Evolutionary conservation across 352 stramenopile species (phyloP).

Genomic region (Albugo laibachii): DNA sequence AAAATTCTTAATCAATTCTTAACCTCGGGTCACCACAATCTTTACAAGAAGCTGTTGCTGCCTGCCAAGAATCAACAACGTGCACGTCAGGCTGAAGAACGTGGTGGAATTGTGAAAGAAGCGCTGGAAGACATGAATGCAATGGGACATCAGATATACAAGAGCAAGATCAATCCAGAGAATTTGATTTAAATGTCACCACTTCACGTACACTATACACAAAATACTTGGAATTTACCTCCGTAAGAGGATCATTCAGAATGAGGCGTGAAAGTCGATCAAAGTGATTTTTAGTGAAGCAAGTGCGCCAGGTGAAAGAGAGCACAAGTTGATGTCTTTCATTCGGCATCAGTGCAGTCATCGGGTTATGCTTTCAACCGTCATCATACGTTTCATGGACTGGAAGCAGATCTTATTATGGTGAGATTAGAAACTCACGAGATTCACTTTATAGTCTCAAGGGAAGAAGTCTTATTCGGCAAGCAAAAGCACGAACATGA

Average conservation of each 20-base stretch:
- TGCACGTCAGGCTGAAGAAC: slow-evolving; percentile 89
- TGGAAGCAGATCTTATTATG: slow-evolving; percentile 99
- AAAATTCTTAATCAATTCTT: too few relatives aligned
- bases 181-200: slow-evolving; percentile 99
- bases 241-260: slow-evolving; percentile 83
- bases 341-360: slow-evolving; percentile 88
- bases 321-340: slow-evolving; percentile 99
- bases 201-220: slow-evolving; percentile 98
- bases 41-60: too few relatives aligned
- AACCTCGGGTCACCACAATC: too few relatives aligned
- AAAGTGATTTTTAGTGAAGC: slow-evolving; percentile 94
- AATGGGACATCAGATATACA: slow-evolving; percentile 68
- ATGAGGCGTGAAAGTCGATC: slow-evolving; percentile 86
- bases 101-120: slow-evolving; percentile 82
- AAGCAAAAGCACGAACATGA: too few relatives aligned
- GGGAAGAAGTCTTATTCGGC: too few relatives aligned
- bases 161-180: slow-evolving; percentile 52
- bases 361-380: slow-evolving; percentile 94
- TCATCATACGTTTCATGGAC: slow-evolving; percentile 95
- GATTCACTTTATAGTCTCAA: slow-evolving; percentile 95
- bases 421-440: slow-evolving; percentile 97
- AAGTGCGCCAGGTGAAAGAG: too few relatives aligned
- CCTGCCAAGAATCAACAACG: too few relatives aligned
- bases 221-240: slow-evolving; percentile 86
- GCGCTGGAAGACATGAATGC: slow-evolving; percentile 83